These are phyloP conservation scores for Lithohypha guttulata DNA, from an alignment of 2,329 filamentous ascomycete genomes.

Conservation along the genomic window DNA sequence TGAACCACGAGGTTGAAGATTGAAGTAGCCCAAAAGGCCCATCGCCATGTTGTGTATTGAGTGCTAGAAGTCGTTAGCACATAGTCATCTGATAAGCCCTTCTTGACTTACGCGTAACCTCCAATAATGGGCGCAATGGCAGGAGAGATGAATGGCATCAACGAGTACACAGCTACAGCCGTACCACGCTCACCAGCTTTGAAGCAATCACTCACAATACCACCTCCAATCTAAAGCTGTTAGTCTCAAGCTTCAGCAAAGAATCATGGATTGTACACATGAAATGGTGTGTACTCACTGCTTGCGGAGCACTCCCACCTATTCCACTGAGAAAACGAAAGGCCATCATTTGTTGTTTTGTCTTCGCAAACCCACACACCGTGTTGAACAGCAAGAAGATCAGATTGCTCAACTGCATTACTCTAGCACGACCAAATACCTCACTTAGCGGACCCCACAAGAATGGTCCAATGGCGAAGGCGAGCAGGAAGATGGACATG, in stretches of 20 bases:
- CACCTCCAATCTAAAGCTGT: constrained; percentile 20
- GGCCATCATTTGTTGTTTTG: constrained; percentile 34
- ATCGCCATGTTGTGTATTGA: constrained; percentile 27
- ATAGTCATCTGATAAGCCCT: too few species aligned
- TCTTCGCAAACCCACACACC: constrained; percentile 38
- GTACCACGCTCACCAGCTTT: constrained; percentile 43
- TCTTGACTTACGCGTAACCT: constrained; percentile 38
- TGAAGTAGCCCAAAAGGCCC: constrained; percentile 25
- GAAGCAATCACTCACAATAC: constrained; percentile 38
- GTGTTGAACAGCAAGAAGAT: constrained; percentile 39
- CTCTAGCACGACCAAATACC: constrained; percentile 34
- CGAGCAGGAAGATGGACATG: constrained; percentile 38
- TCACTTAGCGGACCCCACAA: constrained; percentile 34
- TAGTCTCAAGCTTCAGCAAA: neutral
- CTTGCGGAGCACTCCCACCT: constrained; percentile 38
- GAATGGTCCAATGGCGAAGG: constrained; percentile 35
- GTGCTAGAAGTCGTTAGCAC: constrained; percentile 15
- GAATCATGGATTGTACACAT: neutral
- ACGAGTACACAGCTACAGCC: constrained; percentile 44
- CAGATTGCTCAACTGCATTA: constrained; percentile 36
- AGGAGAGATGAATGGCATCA: constrained; percentile 47
- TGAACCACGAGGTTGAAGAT: constrained; percentile 18
- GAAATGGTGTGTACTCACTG: constrained; percentile 20
- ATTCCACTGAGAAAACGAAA: constrained; percentile 39
- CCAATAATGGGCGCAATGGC: constrained; percentile 48